These are phyloP conservation scores for Nakazawaea peltata DNA, from an alignment of 805 yeast genomes.

Conservation along the genomic window DNA sequence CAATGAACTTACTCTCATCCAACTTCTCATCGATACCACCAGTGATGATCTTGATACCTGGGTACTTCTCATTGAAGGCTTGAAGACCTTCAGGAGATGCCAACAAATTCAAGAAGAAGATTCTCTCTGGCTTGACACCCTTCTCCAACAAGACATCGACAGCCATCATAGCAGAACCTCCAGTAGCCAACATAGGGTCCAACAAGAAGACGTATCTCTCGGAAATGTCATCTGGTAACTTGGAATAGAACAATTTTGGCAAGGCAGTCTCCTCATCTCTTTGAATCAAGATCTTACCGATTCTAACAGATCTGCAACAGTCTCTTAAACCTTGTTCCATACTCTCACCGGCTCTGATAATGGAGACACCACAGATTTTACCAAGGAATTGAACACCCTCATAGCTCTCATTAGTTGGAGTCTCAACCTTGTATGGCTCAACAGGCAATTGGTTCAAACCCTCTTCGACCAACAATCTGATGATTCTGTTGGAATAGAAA, in stretches of 20 bases:
- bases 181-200: conserved; percentile 98
- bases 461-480: conserved; percentile 87
- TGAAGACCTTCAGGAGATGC: conserved; percentile 93
- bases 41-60: conserved; percentile 81
- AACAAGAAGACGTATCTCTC: conserved; percentile 83
- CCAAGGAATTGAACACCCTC: conserved; percentile 81
- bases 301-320: conserved; percentile 92
- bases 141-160: conserved; percentile 79
- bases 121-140: conserved; percentile 85
- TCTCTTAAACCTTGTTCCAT: conserved; percentile 99
- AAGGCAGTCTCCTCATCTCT: conserved; percentile 96
- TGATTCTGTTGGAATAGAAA: conserved; percentile 91
- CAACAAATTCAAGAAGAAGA: conserved; percentile 81
- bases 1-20: conserved; percentile 77
- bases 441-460: conserved; percentile 94
- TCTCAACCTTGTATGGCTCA: conserved; percentile 52
- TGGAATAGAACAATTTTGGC: conserved; percentile 88
- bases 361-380: conserved; percentile 95
- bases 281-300: conserved; percentile 94
- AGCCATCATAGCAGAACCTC: conserved; percentile 97
- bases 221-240: conserved; percentile 86
- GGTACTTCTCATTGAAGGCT: conserved; percentile 70
- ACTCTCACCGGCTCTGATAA: conserved; percentile 97
- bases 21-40: conserved; percentile 88
- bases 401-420: conserved; percentile 68